Conservation (phyloP, 2,329 filamentous ascomycete species). For the Alternaria novae-zelandiae region DNA sequence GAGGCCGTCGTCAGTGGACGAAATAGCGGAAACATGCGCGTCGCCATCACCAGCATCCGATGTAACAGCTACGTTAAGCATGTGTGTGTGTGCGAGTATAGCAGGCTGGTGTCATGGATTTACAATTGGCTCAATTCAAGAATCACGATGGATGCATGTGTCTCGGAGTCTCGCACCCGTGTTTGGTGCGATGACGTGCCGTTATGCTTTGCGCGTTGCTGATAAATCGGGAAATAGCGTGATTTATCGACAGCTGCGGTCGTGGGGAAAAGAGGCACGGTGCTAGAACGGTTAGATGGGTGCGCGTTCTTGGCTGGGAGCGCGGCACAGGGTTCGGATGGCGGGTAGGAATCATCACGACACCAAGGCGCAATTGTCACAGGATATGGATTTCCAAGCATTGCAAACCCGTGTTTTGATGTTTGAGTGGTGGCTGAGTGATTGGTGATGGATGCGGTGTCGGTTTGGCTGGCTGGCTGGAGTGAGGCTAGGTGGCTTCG, state of each 20-base stretch:
- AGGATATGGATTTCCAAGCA: neutral
- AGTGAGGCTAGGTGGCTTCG: neutral
- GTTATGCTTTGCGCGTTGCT: conserved; percentile 23
- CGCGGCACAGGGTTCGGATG: neutral
- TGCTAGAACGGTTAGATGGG: conserved; percentile 1
- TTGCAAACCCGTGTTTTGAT: conserved; percentile 1
- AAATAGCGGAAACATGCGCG: conserved; percentile 1
- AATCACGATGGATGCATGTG: neutral
- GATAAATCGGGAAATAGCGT: conserved; percentile 33
- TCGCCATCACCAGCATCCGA: neutral
- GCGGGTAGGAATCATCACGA: neutral
- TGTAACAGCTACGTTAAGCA: neutral
- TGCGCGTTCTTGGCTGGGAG: neutral
- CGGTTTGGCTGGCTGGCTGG: neutral
- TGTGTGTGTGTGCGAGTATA: neutral
- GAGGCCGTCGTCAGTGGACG: neutral
- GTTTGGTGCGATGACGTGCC: conserved; percentile 21
- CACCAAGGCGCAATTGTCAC: neutral
- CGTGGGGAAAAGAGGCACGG: conserved; percentile 23
- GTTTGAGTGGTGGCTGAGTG: neutral
- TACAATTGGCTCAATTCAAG: neutral
- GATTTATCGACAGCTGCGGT: conserved; percentile 6
- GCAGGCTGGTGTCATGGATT: neutral
- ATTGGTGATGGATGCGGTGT: neutral
- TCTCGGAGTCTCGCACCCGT: neutral